Percentiles rank a stretch among this genome's conserved stretches.
Evolutionary conservation across 768 basidiomycete genomes (phyloP).

Genomic region (Lyophyllum atratum): DNA sequence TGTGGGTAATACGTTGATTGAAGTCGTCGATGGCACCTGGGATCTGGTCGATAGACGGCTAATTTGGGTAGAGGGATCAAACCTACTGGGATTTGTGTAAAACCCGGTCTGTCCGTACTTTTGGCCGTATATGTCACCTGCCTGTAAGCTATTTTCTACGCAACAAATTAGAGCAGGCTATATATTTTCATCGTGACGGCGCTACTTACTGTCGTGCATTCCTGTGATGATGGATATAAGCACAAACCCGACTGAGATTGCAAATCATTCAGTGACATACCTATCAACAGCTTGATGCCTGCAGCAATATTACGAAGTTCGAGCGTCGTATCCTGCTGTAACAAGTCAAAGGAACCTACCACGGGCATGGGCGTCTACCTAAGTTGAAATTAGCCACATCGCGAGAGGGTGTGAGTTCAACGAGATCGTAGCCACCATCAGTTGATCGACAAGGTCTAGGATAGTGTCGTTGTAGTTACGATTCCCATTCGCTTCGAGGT

Average conservation of each 20-base stretch:
- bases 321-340: too few relatives aligned
- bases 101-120: too few relatives aligned
- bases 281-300: conserved; percentile 24
- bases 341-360: too few relatives aligned
- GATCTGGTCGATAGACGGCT: not conserved
- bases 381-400: not conserved
- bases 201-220: conserved; percentile 22
- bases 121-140: too few relatives aligned
- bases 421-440: conserved; percentile 26
- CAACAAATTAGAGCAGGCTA: too few relatives aligned
- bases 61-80: too few relatives aligned
- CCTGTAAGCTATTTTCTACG: too few relatives aligned
- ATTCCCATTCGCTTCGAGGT: conserved; percentile 33
- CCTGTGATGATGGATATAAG: too few relatives aligned
- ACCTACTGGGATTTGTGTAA: too few relatives aligned
- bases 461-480: conserved; percentile 35
- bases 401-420: not conserved
- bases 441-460: conserved; percentile 32
- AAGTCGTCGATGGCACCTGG: conserved; percentile 29
- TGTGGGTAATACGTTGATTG: conserved; percentile 37
- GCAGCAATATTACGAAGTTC: too few relatives aligned
- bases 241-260: not conserved
- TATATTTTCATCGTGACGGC: too few relatives aligned
- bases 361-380: too few relatives aligned
- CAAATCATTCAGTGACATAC: not conserved